Base-by-base conservation (phyloP, 176 grass and related monocot genomes). In the Phragmites australis region DNA sequence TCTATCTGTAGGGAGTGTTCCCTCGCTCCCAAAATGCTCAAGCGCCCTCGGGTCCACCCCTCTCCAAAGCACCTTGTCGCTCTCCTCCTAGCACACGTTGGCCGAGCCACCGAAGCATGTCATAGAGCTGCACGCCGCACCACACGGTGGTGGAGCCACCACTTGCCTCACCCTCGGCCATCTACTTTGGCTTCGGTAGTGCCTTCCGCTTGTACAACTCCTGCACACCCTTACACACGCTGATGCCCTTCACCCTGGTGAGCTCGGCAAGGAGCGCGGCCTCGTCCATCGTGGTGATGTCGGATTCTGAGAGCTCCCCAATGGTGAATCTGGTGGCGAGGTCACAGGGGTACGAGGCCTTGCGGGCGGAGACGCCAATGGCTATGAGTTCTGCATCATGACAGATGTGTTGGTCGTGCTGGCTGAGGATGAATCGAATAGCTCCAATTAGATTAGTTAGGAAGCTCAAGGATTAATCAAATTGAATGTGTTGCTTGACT, bases 181-280 rank as follows among this genome's bases (percentile, higher is more conserved):
- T 88, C 68, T 93, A 81, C 71, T 84, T 79, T 1, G 88, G 91
- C 55, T 86, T 72, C 16, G 91, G 91, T 8, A 93, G 67, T 8
- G 19, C 72, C 85, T 70, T 77, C 13, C 88, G 78, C 43, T 72
- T 80, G 82, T 89, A 89, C 42, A 89, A 40, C 50, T 84, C 78
- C 77, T 89, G 91, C 44, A 93, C 91, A 19, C 91, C 91, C 84
- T 93, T 93, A 25, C 91, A 88, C 27, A 93, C 82, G 53, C 88
- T 84, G 21, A 93, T 29, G 45, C 87, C 91, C 55, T 82, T 93
- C 25, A 90, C 91, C 74, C 63, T 71, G 56, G 72, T 81, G 73
- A 89, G 77, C 68, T 87, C 62, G 8, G 75, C 68, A 41, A 89
- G 83, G 64, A 93, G 91, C 1, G 71, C 76, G 14, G 62, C 61